phyloP scores from a whole-genome alignment of 2,329 filamentous ascomycete species.

The Trichothecium roseum region DNA sequence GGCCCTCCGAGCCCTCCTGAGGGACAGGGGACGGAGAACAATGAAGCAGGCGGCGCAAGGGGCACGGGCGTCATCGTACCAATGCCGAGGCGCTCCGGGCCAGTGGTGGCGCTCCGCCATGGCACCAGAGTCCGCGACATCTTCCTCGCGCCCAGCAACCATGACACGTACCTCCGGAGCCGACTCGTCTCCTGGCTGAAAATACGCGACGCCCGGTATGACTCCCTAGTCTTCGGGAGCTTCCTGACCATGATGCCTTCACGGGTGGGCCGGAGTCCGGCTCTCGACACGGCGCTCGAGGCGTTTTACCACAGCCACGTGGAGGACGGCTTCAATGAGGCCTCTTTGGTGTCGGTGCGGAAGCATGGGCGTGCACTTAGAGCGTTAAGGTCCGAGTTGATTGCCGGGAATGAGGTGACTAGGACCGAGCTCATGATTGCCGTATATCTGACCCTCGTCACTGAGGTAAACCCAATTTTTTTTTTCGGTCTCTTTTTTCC shows the following conservation, averaged over 20 bases:
- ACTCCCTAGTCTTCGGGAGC: not conserved
- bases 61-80: not conserved
- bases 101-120: not conserved
- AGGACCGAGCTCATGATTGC: not conserved
- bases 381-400: not conserved
- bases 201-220: slow-evolving; percentile 2
- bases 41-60: no score
- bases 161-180: not conserved
- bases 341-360: not conserved
- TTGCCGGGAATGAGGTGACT: no score
- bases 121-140: not conserved
- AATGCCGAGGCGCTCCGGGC: not conserved
- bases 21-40: not conserved
- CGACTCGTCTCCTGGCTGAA: not conserved
- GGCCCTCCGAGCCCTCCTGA: not conserved
- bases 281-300: slow-evolving; percentile 1
- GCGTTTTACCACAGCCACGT: not conserved
- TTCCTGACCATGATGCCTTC: slow-evolving; percentile 1
- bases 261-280: not conserved
- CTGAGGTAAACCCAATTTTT: no score
- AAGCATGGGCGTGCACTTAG: slow-evolving; percentile 1
- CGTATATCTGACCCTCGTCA: slow-evolving; percentile 1
- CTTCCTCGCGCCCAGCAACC: not conserved
- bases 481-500: no score
- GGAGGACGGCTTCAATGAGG: not conserved